Evolutionary conservation across 305 asterid genomes (phyloP).

Genomic region (Fraxinus ornus): DNA sequence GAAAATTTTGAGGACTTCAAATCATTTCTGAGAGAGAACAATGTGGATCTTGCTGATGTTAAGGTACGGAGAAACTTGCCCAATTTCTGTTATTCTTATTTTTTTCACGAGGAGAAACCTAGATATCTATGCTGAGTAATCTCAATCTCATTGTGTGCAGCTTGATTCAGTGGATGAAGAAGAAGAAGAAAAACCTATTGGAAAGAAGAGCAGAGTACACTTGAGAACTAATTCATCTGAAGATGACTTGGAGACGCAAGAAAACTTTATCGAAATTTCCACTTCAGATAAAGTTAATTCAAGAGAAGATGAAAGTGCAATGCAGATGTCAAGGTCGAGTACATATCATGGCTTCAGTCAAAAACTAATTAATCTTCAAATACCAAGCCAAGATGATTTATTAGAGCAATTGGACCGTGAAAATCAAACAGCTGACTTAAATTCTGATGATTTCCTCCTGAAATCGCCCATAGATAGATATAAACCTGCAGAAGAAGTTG

Average conservation of each 20-base stretch:
- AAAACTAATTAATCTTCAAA: conserved; percentile 45
- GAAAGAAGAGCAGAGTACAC: conserved; percentile 37
- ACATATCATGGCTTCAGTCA: conserved; percentile 26
- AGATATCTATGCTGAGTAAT: conserved; percentile 20
- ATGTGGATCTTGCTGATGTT: conserved; percentile 67
- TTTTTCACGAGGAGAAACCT: not conserved
- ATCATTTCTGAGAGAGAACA: conserved; percentile 66
- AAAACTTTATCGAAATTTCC: conserved; percentile 20
- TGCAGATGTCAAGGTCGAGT: conserved; percentile 23
- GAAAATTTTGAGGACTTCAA: conserved; percentile 80
- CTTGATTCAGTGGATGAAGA: conserved; percentile 66
- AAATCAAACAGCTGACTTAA: conserved; percentile 25
- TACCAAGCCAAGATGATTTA: conserved; percentile 51
- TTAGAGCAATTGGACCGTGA: conserved; percentile 33
- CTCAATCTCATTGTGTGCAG: conserved; percentile 31
- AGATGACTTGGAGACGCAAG: conserved; percentile 50
- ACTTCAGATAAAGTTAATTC: conserved; percentile 23
- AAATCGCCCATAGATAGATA: conserved; percentile 41
- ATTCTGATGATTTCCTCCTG: conserved; percentile 16
- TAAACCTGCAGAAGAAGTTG: conserved; percentile 38
- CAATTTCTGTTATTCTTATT: not conserved
- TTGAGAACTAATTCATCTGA: conserved; percentile 58
- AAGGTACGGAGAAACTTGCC: conserved; percentile 42
- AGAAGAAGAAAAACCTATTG: conserved; percentile 24
- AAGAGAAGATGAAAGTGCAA: conserved; percentile 21